Evolutionary conservation across 2,329 filamentous ascomycete genomes (phyloP), one percentile per base, ranked within the genome.

Genomic region (Alternaria sp.): DNA sequence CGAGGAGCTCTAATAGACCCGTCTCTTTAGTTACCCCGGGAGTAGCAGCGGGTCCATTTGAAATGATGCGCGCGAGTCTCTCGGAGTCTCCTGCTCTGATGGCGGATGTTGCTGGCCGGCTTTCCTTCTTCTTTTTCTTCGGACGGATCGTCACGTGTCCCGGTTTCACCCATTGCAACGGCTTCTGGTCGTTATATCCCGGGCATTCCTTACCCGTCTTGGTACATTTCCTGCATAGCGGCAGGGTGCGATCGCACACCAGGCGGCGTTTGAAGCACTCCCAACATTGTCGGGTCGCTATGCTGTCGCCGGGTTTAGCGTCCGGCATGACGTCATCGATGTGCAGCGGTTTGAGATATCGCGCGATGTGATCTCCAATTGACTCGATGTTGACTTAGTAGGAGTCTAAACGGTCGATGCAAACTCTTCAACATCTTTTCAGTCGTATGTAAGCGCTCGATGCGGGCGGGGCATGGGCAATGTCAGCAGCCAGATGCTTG

Each of bases 241-340:
- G 73, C 2, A 69, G 45, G 26, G 64, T 68, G 10, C 65, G 70
- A 61, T 76, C 73, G 51, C 73, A 76, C 1, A 74, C 72, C n/a
- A 76, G 54, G 5, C 73, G 67, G 12, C 72, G 69, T 46, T 68
- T 69, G 40, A 72, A 56, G 50, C 73, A 76, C 47, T 70, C 71
- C 73, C 72, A 76, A 57, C 73, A 76, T 61, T 74, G 72, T 10
- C 69, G 66, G 13, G 55, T 66, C 46, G 70, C 69, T 57, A 65
- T 62, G 26, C 50, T 47, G 45, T 58, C 59, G 26, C 60, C 49
- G 32, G 9, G 11, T 1, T 1, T 17, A 17, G 46, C 15, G 25
- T 49, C 25, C 15, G 0, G 25, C 46, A 49, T 49, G 23, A 49
- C 26, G 7, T 17, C 5, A 49, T 49, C 7, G 0, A 49, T 0